These are phyloP conservation scores for Diplogelasinospora grovesii DNA, from an alignment of 495 filamentous ascomycete genomes.

Conservation along the genomic window DNA sequence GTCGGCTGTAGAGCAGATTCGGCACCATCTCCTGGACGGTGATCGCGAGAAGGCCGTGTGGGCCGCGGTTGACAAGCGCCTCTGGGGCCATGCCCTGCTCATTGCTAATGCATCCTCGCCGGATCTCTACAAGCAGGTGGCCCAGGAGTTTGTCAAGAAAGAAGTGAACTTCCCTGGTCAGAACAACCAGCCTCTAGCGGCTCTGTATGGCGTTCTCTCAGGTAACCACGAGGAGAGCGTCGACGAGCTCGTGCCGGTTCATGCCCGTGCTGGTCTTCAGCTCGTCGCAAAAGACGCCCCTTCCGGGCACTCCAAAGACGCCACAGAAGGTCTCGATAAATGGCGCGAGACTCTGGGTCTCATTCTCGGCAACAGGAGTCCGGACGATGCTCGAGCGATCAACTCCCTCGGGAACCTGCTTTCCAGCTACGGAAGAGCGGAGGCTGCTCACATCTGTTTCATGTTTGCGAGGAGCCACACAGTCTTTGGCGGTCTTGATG, in stretches of 20 bases:
- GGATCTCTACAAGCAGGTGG: conserved; percentile 77
- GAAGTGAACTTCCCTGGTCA: conserved; percentile 75
- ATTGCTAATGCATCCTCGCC: conserved; percentile 71
- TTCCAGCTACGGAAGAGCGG: conserved; percentile 76
- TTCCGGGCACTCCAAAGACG: conserved; percentile 59
- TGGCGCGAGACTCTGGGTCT: conserved; percentile 89
- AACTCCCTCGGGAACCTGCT: conserved; percentile 76
- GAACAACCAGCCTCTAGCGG: conserved; percentile 77
- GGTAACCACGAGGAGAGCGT: conserved; percentile 92
- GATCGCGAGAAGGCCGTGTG: conserved; percentile 90
- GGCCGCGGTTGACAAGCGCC: conserved; percentile 83
- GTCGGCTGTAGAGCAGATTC: conserved; percentile 59
- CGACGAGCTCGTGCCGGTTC: conserved; percentile 92
- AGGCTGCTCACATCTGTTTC: conserved; percentile 86
- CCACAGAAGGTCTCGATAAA: conserved; percentile 76
- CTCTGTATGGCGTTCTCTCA: conserved; percentile 86
- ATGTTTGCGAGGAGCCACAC: conserved; percentile 51
- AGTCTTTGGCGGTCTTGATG: conserved; percentile 76
- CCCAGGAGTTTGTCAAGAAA: conserved; percentile 86
- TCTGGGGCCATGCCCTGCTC: conserved; percentile 96
- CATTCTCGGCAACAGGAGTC: conserved; percentile 78
- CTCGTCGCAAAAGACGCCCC: conserved; percentile 67
- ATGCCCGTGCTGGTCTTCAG: conserved; percentile 84
- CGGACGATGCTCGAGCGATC: conserved; percentile 69
- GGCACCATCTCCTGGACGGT: conserved; percentile 64